A percentile compares a stretch with the other conserved stretches of the same genome.
Evolutionary conservation across 345 rosid species (phyloP).

Genomic region (Salix suchowensis): DNA sequence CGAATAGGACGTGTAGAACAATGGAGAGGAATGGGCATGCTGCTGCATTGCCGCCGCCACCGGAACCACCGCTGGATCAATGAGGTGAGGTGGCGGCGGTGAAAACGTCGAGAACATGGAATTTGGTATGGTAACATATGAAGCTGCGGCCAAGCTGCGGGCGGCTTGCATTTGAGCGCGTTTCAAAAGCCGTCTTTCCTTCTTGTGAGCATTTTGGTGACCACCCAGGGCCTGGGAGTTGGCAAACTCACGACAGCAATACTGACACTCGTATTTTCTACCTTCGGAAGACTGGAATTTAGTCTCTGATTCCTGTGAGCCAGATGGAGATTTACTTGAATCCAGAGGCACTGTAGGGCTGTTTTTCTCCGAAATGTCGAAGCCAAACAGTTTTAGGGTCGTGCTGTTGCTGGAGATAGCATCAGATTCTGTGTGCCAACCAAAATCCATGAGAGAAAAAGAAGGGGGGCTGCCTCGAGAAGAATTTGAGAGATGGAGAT

Average conservation of each 20-base stretch:
- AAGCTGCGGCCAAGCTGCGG: constrained; percentile 9
- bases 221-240: constrained; percentile 28
- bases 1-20: constrained; percentile 5
- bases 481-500: background rate
- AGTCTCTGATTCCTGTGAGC: constrained; percentile 18
- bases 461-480: background rate
- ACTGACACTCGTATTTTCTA: constrained; percentile 25
- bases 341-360: background rate
- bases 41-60: constrained; percentile 1
- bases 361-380: constrained; percentile 44
- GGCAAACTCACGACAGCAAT: constrained; percentile 23
- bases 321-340: constrained; percentile 13
- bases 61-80: background rate
- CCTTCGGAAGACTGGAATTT: constrained; percentile 4
- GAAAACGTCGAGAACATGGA: constrained; percentile 13
- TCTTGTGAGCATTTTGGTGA: constrained; percentile 30
- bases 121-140: constrained; percentile 7
- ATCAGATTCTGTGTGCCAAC: constrained; percentile 17
- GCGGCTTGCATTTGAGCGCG: constrained; percentile 24
- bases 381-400: constrained; percentile 58
- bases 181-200: constrained; percentile 26
- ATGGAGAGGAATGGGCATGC: background rate
- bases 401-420: constrained; percentile 19
- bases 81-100: constrained; percentile 1
- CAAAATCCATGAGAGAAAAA: constrained; percentile 28